These are phyloP conservation scores for Xylaria longipes DNA, from an alignment of 495 filamentous ascomycete species.

Conservation along the genomic window DNA sequence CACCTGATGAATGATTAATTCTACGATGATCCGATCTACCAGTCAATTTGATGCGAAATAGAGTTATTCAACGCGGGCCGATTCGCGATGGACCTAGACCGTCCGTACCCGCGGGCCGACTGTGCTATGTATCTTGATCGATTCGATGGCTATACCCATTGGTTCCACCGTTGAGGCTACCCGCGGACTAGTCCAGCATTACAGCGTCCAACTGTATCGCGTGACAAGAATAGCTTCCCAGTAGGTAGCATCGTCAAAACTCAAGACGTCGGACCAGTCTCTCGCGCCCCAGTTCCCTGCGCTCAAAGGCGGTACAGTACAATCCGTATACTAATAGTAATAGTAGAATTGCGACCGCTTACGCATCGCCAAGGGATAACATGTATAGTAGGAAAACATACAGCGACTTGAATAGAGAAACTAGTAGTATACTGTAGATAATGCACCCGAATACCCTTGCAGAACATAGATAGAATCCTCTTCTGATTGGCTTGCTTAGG, in stretches of 20 bases:
- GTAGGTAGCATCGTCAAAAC: slow-evolving; percentile 16
- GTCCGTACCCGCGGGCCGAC: slow-evolving; percentile 15
- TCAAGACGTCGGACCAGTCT: slow-evolving; percentile 1
- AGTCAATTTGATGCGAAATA: background rate
- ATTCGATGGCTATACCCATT: slow-evolving; percentile 14
- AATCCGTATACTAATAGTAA: background rate
- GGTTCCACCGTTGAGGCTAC: slow-evolving; percentile 20
- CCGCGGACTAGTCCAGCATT: slow-evolving; percentile 4
- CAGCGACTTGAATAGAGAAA: background rate
- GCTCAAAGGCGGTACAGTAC: background rate
- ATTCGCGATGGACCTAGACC: slow-evolving; percentile 12
- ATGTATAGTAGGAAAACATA: background rate
- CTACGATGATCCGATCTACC: background rate
- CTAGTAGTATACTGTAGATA: background rate
- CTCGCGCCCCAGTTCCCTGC: background rate
- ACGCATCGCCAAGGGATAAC: background rate
- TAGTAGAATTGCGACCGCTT: background rate
- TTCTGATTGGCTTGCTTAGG: background rate
- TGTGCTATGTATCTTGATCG: background rate
- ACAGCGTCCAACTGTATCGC: slow-evolving; percentile 15
- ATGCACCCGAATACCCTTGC: background rate
- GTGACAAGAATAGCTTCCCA: slow-evolving; percentile 21
- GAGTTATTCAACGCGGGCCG: slow-evolving; percentile 16
- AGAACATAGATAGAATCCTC: too few relatives aligned
- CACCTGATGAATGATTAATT: background rate